A percentile compares a stretch with the other conserved stretches of the same genome.
Evolutionary conservation across 805 yeast genomes (phyloP).

Genomic region (Spencermartinsiella europaea): DNA sequence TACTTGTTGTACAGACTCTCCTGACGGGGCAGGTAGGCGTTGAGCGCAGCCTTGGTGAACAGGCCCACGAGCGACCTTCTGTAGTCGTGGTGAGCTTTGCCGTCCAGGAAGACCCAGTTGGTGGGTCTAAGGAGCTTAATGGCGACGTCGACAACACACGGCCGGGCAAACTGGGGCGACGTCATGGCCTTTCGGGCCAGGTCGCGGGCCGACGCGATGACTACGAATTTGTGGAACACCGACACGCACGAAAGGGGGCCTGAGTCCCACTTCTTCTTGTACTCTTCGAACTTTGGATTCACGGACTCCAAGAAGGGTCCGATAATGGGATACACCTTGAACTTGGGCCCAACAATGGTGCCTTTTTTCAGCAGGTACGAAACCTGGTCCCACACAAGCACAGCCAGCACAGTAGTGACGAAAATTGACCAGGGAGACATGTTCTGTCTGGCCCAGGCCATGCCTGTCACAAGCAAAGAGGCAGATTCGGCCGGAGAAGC

Average conservation of each 20-base stretch:
- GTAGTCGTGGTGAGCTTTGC: slow-evolving; percentile 91
- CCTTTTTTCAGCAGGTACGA: slow-evolving; percentile 79
- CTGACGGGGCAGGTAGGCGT: slow-evolving; percentile 76
- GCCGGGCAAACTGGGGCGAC: slow-evolving; percentile 85
- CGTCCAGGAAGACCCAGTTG: slow-evolving; percentile 97
- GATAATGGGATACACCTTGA: slow-evolving; percentile 88
- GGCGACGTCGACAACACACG: slow-evolving; percentile 98
- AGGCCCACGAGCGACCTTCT: slow-evolving; percentile 85
- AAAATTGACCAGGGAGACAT: slow-evolving; percentile 18
- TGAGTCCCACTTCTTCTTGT: slow-evolving; percentile 86
- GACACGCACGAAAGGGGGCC: slow-evolving; percentile 96
- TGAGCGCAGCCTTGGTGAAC: slow-evolving; percentile 78
- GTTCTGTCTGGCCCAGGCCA: slow-evolving; percentile 9
- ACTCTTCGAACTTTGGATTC: slow-evolving; percentile 94
- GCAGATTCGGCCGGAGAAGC: background rate
- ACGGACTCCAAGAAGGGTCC: slow-evolving; percentile 94
- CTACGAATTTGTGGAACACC: slow-evolving; percentile 95
- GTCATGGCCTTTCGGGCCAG: slow-evolving; percentile 80
- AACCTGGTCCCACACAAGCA: slow-evolving; percentile 39
- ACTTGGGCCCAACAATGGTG: slow-evolving; percentile 80
- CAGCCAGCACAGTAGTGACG: slow-evolving; percentile 19
- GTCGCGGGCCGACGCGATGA: slow-evolving; percentile 85
- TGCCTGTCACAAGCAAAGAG: slow-evolving; percentile 4
- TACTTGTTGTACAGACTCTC: slow-evolving; percentile 82
- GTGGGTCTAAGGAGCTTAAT: slow-evolving; percentile 87